Evolutionary conservation across 2,329 filamentous ascomycete genomes (phyloP).

Genomic region (Reticulascus tulasneorum): DNA sequence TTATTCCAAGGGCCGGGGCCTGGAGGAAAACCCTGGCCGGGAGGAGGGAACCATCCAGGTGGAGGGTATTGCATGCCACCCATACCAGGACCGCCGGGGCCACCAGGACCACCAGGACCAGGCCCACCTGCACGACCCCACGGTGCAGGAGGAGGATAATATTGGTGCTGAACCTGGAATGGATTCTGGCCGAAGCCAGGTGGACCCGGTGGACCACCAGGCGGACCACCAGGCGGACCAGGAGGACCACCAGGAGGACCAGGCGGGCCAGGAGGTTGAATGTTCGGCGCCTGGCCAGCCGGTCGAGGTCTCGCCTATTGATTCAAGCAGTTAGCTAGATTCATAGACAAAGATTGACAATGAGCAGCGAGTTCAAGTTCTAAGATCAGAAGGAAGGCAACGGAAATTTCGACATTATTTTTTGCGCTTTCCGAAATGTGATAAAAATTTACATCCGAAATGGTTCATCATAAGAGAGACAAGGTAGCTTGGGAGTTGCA

Average conservation of each 20-base stretch:
- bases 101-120: conserved; percentile 25
- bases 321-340: conserved; percentile 21
- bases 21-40: conserved; percentile 63
- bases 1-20: conserved; percentile 58
- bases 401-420: conserved; percentile 96
- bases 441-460: conserved; percentile 90
- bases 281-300: conserved; percentile 26
- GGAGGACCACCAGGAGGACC: conserved; percentile 28
- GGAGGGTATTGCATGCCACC: conserved; percentile 75
- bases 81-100: conserved; percentile 45
- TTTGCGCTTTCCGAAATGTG: conserved; percentile 84
- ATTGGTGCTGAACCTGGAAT: conserved; percentile 42
- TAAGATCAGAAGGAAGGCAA: conserved; percentile 99
- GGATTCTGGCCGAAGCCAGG: conserved; percentile 39
- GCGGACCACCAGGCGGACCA: no score
- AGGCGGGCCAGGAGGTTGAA: conserved; percentile 27
- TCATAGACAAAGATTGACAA: no score
- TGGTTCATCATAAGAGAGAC: conserved; percentile 72
- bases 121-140: conserved; percentile 52
- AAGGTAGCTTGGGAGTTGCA: conserved; percentile 14
- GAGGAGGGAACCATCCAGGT: conserved; percentile 71
- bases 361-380: conserved; percentile 7
- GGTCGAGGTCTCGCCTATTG: conserved; percentile 36
- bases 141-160: conserved; percentile 49
- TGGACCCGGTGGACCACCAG: conserved; percentile 27